Base-by-base conservation (phyloP, 2,329 filamentous ascomycete species). In the Escovopsis weberi region DNA sequence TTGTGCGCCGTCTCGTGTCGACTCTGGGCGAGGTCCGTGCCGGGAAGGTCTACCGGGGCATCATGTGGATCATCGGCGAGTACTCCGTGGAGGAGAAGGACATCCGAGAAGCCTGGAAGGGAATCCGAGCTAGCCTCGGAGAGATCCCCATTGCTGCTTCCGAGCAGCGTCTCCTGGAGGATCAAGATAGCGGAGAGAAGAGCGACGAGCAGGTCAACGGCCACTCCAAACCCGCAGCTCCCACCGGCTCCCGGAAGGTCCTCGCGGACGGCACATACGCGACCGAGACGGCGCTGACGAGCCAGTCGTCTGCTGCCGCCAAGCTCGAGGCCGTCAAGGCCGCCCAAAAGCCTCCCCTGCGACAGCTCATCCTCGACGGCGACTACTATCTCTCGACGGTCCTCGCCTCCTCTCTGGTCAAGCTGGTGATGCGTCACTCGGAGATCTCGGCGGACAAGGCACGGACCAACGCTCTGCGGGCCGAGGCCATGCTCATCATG, bases 401-500 rank as follows among this genome's bases (percentile, higher is more conserved):
- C 7, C 75, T 98, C n/a, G 89, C 89, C 1, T 91, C 88, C 7
- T 95, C 89, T 1, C 74, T 98, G 45, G 94, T 91, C 12, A 98
- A 98, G 67, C 74, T 98, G 43, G 91, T 98, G 40, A 94, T 98
- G 87, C 84, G 91, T 42, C 87, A 96, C 60, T 83, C 86, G 2
- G 88, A 96, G 58, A 88, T 96, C 46, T 95, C 89, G 1, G 69
- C 82, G 23, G 89, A 95, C 54, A 65, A 72, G 37, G 84, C 85
- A 37, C 82, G 91, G 34, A 96, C 89, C 28, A 98, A 98, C 54
- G 88, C 89, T 28, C 74, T 98, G 26, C 82, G 86, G 40, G 91
- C 91, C 4, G 91, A 98, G 63, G 91, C 91, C 37, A 98, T 98
- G 91, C 74, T 98, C 42, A 96, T 98, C 59, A 94, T 96, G 88